Conservation (phyloP, 257 asterid species). For the Rauvolfia tetraphylla region DNA sequence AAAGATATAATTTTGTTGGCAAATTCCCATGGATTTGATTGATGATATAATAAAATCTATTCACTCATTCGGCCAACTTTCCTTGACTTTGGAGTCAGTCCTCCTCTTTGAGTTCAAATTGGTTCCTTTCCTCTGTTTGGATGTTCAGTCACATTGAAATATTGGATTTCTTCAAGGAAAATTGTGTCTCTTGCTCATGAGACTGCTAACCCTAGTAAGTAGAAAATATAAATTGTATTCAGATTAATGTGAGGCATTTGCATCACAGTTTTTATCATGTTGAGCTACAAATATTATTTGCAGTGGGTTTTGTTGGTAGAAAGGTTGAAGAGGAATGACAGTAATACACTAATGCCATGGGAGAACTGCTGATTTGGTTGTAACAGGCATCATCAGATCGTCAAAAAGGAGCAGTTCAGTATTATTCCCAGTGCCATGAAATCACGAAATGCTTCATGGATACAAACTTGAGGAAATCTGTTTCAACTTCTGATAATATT, state of each 20-base stretch:
- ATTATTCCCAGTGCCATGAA: not conserved
- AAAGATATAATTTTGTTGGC: not conserved
- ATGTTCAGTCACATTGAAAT: not conserved
- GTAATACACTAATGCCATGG: not conserved
- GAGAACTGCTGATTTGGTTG: not conserved
- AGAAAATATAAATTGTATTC: not conserved
- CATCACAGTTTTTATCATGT: not conserved
- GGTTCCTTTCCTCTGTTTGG: not conserved
- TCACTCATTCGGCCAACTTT: not conserved
- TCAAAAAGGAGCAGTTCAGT: not conserved
- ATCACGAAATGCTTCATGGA: not conserved
- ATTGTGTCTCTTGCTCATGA: not conserved
- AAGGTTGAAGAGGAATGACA: not conserved
- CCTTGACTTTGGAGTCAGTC: not conserved
- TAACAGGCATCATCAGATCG: not conserved
- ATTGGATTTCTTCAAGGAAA: not conserved
- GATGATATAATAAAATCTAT: not conserved
- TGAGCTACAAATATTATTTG: not conserved
- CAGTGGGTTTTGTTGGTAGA: not conserved
- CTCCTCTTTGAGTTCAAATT: slow-evolving; percentile 1
- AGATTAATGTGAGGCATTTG: not conserved
- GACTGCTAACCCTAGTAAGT: not conserved
- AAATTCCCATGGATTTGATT: not conserved
- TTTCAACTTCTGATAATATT: not conserved
- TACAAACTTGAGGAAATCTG: not conserved